Evolutionary conservation across 441 rosid species (phyloP).

Genomic region (Adansonia grandidieri): DNA sequence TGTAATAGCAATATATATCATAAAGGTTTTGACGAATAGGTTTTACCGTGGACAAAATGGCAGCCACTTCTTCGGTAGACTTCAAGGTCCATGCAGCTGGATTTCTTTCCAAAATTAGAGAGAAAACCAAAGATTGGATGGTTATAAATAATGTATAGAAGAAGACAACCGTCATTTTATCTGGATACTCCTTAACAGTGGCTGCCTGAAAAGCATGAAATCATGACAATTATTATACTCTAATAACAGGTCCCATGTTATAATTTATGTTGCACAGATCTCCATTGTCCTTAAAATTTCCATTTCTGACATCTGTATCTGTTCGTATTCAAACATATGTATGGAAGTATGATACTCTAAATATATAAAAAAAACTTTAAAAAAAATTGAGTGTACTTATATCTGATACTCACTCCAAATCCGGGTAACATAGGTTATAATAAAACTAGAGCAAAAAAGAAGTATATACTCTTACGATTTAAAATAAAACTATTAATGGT

Average conservation of each 20-base stretch:
- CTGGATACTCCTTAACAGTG: slow-evolving; percentile 46
- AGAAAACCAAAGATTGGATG: slow-evolving; percentile 41
- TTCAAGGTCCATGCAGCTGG: slow-evolving; percentile 46
- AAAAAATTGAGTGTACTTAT: too few relatives aligned
- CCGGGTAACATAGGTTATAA: not conserved
- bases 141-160: slow-evolving; percentile 46
- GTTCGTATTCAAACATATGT: too few relatives aligned
- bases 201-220: slow-evolving; percentile 41
- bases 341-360: too few relatives aligned
- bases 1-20: not conserved
- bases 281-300: too few relatives aligned
- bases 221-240: not conserved
- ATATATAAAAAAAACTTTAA: too few relatives aligned
- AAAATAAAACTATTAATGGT: not conserved
- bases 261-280: too few relatives aligned
- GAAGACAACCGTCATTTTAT: slow-evolving; percentile 48
- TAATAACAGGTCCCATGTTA: too few relatives aligned
- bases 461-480: too few relatives aligned
- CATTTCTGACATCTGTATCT: too few relatives aligned
- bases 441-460: not conserved
- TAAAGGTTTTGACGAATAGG: not conserved
- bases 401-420: too few relatives aligned
- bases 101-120: slow-evolving; percentile 37
- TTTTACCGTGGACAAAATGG: slow-evolving; percentile 46
- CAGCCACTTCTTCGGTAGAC: slow-evolving; percentile 36